Conservation (phyloP, 164 flowering plant genomes). For the Annona squamosa region DNA sequence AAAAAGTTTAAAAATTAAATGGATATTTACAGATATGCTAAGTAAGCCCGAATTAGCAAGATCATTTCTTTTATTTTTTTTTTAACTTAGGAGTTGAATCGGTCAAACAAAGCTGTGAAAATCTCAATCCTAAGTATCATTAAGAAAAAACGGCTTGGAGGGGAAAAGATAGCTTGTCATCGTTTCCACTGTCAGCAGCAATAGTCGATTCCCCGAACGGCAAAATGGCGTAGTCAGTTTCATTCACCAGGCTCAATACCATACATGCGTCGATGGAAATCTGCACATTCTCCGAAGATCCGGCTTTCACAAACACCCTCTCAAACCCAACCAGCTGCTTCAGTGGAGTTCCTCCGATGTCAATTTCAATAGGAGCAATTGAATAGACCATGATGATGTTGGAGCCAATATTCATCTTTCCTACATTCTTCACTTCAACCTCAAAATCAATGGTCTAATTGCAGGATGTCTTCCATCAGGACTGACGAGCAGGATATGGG, state of each 20-base stretch:
- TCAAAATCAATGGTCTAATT: neutral
- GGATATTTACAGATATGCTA: too few relatives aligned
- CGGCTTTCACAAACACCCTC: constrained; percentile 6
- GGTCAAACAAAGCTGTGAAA: too few relatives aligned
- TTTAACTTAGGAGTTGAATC: too few relatives aligned
- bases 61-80: too few relatives aligned
- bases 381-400: neutral
- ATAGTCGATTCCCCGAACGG: constrained; percentile 7
- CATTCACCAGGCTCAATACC: constrained; percentile 4
- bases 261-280: constrained; percentile 5
- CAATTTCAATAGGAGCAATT: neutral
- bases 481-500: neutral
- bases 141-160: neutral
- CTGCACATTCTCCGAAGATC: neutral
- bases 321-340: constrained; percentile 3
- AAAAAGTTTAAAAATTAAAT: too few relatives aligned
- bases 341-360: neutral
- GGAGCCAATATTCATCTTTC: neutral
- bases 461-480: neutral
- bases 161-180: neutral
- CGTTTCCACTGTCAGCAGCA: constrained; percentile 2
- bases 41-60: too few relatives aligned
- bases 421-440: constrained; percentile 7
- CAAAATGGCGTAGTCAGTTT: neutral
- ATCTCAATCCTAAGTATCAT: neutral